These are phyloP conservation scores for Aquilaria yunnanensis DNA, from an alignment of 345 rosid genomes.

Conservation along the genomic window DNA sequence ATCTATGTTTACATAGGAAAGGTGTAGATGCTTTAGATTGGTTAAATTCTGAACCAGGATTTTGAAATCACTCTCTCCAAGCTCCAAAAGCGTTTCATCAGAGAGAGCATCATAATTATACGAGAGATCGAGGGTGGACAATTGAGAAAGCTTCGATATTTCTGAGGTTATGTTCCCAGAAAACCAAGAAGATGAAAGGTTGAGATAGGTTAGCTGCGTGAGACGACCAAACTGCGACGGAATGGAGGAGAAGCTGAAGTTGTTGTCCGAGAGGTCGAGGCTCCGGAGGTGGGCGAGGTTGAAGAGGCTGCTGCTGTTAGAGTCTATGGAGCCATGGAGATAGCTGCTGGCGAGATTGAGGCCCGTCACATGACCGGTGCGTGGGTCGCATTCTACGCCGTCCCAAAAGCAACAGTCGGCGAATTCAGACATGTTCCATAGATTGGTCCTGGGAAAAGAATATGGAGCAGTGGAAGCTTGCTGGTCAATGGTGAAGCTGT, in stretches of 20 bases:
- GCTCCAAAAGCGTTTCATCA: not conserved
- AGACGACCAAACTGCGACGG: constrained; percentile 1
- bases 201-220: not conserved
- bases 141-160: constrained; percentile 10
- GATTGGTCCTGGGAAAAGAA: constrained; percentile 8
- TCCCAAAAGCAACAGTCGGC: constrained; percentile 12
- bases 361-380: constrained; percentile 13
- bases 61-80: not conserved
- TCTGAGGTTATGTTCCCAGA: constrained; percentile 17
- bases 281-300: constrained; percentile 6
- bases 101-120: not conserved
- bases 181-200: not conserved
- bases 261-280: constrained; percentile 9
- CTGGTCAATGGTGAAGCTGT: constrained; percentile 4
- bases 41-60: constrained; percentile 9
- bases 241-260: not conserved
- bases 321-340: constrained; percentile 14
- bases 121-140: constrained; percentile 22
- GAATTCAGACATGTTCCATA: constrained; percentile 4
- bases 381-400: constrained; percentile 7
- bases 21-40: constrained; percentile 6
- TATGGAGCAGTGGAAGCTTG: not conserved
- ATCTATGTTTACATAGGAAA: constrained; percentile 1
- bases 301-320: constrained; percentile 10
- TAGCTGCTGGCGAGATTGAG: constrained; percentile 14